These are phyloP conservation scores for Zymoseptoria ardabiliae DNA, from an alignment of 2,329 filamentous ascomycete genomes.

Conservation along the genomic window DNA sequence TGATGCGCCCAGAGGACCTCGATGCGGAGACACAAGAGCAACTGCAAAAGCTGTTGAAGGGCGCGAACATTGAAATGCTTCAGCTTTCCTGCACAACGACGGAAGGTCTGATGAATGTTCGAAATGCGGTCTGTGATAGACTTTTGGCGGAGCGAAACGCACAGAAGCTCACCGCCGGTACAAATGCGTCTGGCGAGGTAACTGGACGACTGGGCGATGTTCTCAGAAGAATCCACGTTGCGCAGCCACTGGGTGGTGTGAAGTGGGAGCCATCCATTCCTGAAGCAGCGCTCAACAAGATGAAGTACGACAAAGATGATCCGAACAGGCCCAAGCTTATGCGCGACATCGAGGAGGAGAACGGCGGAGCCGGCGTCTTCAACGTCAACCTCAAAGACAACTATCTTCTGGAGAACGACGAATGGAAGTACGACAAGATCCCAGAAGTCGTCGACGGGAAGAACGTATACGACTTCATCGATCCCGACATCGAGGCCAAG, in stretches of 20 bases:
- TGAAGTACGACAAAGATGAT: conserved; percentile 86
- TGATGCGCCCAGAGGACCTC: conserved; percentile 79
- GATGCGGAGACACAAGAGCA: conserved; percentile 70
- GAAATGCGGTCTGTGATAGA: conserved; percentile 89
- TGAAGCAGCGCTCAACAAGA: conserved; percentile 68
- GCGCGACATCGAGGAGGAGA: conserved; percentile 81
- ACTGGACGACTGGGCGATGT: conserved; percentile 83
- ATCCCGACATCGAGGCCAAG: conserved; percentile 93
- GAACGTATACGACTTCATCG: conserved; percentile 96
- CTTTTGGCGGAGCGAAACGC: conserved; percentile 88
- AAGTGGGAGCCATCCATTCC: conserved; percentile 74
- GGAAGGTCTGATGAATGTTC: conserved; percentile 88
- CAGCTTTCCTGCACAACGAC: conserved; percentile 92
- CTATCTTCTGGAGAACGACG: conserved; percentile 77
- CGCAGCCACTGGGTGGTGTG: conserved; percentile 78
- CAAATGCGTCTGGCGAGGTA: conserved; percentile 66
- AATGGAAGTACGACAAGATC: conserved; percentile 95
- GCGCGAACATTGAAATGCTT: conserved; percentile 84
- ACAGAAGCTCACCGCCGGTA: conserved; percentile 86
- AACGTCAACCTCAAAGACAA: conserved; percentile 85
- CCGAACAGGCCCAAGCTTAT: conserved; percentile 76
- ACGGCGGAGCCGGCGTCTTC: conserved; percentile 92
- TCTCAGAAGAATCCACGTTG: conserved; percentile 90
- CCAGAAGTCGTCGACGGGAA: conserved; percentile 91
- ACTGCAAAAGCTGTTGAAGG: conserved; percentile 72